Evolutionary conservation across 2,329 filamentous ascomycete genomes (phyloP), one percentile per base, ranked within the genome.

Genomic region (Didymella segeticola): DNA sequence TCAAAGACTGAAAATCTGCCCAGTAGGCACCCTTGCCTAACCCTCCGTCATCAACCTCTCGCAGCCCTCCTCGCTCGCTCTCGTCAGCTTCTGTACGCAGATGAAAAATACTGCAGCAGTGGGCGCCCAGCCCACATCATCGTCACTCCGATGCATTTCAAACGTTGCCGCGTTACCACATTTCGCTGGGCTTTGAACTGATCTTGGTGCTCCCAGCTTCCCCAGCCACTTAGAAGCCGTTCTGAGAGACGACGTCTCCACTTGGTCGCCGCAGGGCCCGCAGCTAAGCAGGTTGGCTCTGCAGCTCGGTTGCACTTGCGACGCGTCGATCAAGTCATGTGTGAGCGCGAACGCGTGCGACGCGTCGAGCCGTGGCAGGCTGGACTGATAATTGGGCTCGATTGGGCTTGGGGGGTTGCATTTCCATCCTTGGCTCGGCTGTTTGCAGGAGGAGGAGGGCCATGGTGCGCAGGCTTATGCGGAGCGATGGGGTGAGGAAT

Each of bases 321-420:
- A 56, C 61, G 63, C 63, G 63, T 62, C 17, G 33, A 14, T 20
- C 9, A 31, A 33, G 55, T 62, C 61, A 64, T 53, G 50, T 63
- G 62, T 20, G 30, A 39, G 41, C 61, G 62, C 57, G 62, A 43
- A 58, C 63, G 63, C 63, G 63, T 61, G 60, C 56, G 56, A 63
- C 60, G 63, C 54, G 61, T 61, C 43, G 50, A 30, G 43, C 34
- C 29, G 26, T 31, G 42, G 9, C 29, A 12, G 11, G 29, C 30
- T 34, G 45, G 36, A 39, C 48, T 48, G 39, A 54, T 49, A 36
- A 23, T 45, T 39, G 33, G 33, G 27, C 51, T 30, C 9, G 33
- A 49, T 46, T 29, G 3, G 51, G 51, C 2, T 1, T 54, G 26
- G 45, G 17, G 26, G 45, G 17, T 14, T 14, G 29, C 9, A 8